Base-by-base conservation (phyloP, 169 alveolate genomes). In the Cryptosporidium sp. region DNA sequence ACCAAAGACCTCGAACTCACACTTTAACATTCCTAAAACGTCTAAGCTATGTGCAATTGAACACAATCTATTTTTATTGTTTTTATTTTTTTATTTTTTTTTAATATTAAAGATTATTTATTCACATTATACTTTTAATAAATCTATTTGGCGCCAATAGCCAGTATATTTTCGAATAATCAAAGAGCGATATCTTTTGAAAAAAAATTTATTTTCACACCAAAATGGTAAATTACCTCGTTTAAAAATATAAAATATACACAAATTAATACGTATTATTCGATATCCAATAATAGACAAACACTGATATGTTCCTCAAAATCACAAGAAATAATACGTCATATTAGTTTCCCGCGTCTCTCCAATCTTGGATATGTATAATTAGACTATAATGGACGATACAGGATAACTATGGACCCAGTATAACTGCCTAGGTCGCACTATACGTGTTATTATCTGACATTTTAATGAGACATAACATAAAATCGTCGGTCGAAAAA, bases 1-100 rank as follows among this genome's bases (percentile, higher is more conserved):
- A 1, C 95, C 95, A 44, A 92, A 85, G 10, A 93, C 94, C 69
- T 93, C 95, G 26, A 92, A 92, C 18, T 69, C 67, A 39, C 91
- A 72, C 62, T 53, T 69, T 14, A 71, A 31, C 84, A 69, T 80
- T 61, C 44, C 69, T 85, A 48, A 48, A 14, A 14, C 18, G 21
- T 14, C 56, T 16, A 3, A 48, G 23, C 7, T 12, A 1, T 48
- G 23, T 16, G 8, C 21, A 14, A 48, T 48, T 48, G 6, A 2
- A 48, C 18, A 12, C 23, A 48, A 16, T 7, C 56, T 48, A 48
- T 48, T 14, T 3, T 42, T 5, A 42, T 5, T 42, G 3, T 42
- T 7, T 0, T 42, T 42, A 42, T 48, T 12, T 48, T 16, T 48
- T 48, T 48, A 1, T 16, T 14, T 37, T 37, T 37, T 35, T 35